These are phyloP conservation scores for Schizochytrium sp. DNA, from an alignment of 108 stramenopile genomes.

Conservation along the genomic window DNA sequence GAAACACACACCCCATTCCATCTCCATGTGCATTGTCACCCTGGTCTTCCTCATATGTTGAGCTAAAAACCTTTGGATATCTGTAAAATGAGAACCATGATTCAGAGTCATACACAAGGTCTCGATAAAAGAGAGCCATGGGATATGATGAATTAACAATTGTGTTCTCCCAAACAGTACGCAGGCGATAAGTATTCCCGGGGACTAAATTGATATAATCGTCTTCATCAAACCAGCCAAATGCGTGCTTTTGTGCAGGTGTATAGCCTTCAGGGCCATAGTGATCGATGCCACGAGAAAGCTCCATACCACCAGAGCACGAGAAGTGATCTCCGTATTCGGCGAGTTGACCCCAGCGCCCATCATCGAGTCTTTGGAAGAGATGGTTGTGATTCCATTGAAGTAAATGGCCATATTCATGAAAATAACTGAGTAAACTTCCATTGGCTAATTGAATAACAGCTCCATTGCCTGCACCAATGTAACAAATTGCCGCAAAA, in stretches of 20 bases:
- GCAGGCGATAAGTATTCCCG: neutral
- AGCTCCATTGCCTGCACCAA: neutral
- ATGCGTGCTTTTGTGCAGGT: constrained; percentile 22
- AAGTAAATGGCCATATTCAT: neutral
- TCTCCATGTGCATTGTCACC: neutral
- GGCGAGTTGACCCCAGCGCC: neutral
- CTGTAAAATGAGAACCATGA: constrained; percentile 34
- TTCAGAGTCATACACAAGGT: neutral
- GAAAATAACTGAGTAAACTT: neutral
- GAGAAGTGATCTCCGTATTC: neutral
- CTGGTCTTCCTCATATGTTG: neutral
- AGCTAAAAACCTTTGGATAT: neutral
- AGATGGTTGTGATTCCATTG: neutral
- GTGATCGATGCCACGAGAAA: constrained; percentile 11
- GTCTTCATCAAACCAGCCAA: constrained; percentile 34
- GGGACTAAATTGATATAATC: neutral
- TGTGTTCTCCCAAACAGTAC: neutral
- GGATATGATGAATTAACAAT: neutral
- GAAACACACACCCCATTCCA: neutral
- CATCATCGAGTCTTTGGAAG: neutral
- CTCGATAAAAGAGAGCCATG: neutral
- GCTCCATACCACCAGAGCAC: constrained; percentile 5
- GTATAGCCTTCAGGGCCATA: neutral
- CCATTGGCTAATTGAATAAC: neutral
- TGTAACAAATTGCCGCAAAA: neutral